Percentiles rank a stretch among this genome's conserved stretches.
phyloP scores from a whole-genome alignment of 2,329 filamentous ascomycete species.

The Diaporthe longicolla region DNA sequence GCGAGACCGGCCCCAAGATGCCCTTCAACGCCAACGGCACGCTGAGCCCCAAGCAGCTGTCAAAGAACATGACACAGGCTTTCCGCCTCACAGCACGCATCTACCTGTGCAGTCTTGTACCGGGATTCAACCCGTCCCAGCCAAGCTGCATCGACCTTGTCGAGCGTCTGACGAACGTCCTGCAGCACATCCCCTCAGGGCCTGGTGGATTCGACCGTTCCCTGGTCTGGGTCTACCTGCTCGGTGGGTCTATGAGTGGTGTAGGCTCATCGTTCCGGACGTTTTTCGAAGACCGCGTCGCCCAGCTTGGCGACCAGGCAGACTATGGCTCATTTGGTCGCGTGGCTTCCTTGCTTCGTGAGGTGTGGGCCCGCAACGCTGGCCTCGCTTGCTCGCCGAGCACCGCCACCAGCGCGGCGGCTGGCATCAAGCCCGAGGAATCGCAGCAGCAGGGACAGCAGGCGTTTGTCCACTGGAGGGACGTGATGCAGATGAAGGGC shows the following conservation, averaged over 20 bases:
- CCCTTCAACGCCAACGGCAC: conserved; percentile 79
- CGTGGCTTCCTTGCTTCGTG: conserved; percentile 81
- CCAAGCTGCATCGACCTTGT: conserved; percentile 82
- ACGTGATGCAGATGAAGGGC: conserved; percentile 90
- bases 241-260: conserved; percentile 84
- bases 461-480: conserved; percentile 88
- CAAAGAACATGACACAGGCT: conserved; percentile 88
- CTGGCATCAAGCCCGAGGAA: conserved; percentile 50
- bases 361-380: conserved; percentile 88
- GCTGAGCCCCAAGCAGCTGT: conserved; percentile 85
- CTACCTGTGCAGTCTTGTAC: conserved; percentile 96
- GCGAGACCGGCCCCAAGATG: conserved; percentile 70
- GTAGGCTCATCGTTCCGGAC: conserved; percentile 81
- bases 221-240: conserved; percentile 92
- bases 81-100: conserved; percentile 95
- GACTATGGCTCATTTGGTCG: conserved; percentile 89
- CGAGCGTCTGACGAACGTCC: conserved; percentile 80
- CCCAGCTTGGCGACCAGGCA: conserved; percentile 81
- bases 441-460: conserved; percentile 50
- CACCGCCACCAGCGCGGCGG: conserved; percentile 53
- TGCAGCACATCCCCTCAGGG: conserved; percentile 87
- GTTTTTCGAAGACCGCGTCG: conserved; percentile 82
- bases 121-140: conserved; percentile 84
- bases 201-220: conserved; percentile 88
- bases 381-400: conserved; percentile 53